Percentiles rank a stretch among this genome's conserved stretches.
Evolutionary conservation across 345 rosid genomes (phyloP).

Genomic region (Arabis hirsuta): DNA sequence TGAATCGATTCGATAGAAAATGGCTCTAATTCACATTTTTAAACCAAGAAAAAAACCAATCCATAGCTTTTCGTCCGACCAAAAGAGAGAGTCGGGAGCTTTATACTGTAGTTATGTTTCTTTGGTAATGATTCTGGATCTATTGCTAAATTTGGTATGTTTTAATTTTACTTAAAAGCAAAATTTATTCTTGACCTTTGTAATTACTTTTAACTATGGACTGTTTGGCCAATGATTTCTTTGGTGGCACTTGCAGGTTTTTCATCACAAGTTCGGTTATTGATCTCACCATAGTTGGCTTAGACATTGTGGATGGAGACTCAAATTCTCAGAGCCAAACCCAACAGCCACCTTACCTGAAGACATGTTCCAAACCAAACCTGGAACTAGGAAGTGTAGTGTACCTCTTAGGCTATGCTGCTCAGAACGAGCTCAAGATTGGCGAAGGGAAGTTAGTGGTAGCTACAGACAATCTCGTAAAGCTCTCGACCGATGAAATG

Average conservation of each 20-base stretch:
- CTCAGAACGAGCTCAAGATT: conserved; percentile 64
- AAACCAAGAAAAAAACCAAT: background rate
- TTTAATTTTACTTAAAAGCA: background rate
- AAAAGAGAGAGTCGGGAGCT: conserved; percentile 22
- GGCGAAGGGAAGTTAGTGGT: conserved; percentile 94
- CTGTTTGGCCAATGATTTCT: too few relatives aligned
- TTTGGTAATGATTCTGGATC: conserved; percentile 36
- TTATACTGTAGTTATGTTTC: conserved; percentile 34
- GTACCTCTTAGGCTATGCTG: conserved; percentile 70
- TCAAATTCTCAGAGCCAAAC: conserved; percentile 66
- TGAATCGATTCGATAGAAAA: conserved; percentile 15
- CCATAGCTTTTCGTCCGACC: conserved; percentile 25
- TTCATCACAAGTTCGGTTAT: conserved; percentile 88
- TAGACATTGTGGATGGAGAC: conserved; percentile 82
- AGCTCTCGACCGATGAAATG: conserved; percentile 81
- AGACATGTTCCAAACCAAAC: conserved; percentile 80
- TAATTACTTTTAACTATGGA: too few relatives aligned
- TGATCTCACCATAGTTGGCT: conserved; percentile 88
- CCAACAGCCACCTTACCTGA: conserved; percentile 79
- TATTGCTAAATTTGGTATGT: conserved; percentile 30
- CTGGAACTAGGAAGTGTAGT: conserved; percentile 78
- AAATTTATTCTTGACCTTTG: conserved; percentile 2
- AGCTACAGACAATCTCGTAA: conserved; percentile 92
- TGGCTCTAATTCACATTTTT: conserved; percentile 15
- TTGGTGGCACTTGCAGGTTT: conserved; percentile 62